phyloP scores from a whole-genome alignment of 176 grass and related monocot species.

The Themeda triandra region DNA sequence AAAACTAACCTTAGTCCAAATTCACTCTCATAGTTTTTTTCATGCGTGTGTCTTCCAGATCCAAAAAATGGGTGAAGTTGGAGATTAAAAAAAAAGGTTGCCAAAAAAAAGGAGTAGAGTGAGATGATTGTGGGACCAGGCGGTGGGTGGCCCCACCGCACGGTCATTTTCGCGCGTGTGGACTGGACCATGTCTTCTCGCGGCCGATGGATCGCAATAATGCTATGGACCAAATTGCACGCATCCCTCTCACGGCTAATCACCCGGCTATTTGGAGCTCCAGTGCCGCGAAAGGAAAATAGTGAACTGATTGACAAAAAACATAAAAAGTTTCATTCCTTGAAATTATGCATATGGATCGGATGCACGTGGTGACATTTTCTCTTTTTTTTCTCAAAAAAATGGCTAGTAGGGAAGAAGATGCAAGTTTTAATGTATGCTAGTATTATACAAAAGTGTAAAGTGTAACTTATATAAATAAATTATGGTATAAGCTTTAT shows the following conservation, averaged over 20 bases:
- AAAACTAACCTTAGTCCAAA: no score
- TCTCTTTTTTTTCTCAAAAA: neutral
- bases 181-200: neutral
- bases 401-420: neutral
- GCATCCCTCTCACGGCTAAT: neutral
- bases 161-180: conserved; percentile 10
- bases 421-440: neutral
- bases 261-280: neutral
- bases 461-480: neutral
- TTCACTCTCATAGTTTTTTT: no score
- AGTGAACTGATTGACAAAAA: neutral
- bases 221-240: neutral
- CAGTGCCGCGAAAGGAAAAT: neutral
- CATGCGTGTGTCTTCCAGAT: no score
- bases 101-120: no score
- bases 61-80: no score
- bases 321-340: neutral
- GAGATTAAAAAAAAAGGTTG: no score
- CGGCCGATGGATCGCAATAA: neutral
- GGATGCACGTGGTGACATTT: neutral
- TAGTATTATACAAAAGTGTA: no score
- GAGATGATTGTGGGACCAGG: neutral
- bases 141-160: neutral
- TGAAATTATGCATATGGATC: neutral
- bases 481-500: neutral